Base-by-base conservation (phyloP, 2,329 filamentous ascomycete genomes). In the Magnaporthiopsis rhizophila region DNA sequence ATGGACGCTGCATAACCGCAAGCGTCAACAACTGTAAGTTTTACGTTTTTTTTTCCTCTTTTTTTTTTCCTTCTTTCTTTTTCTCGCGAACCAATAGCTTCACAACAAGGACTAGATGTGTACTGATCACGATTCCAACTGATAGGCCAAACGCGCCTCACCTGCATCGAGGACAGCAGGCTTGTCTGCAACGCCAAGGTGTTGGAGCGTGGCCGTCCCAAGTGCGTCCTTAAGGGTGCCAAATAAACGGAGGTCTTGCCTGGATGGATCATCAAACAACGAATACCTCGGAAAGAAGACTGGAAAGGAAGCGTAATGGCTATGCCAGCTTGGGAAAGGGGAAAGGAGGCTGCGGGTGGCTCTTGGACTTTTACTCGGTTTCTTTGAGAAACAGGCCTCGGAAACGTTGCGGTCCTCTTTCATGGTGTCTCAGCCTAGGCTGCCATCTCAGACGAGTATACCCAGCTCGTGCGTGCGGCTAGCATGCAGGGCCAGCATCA, bases 21-120 rank as follows among this genome's bases (percentile, higher is more conserved):
- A 70, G 69, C n/a, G 67, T 72, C n/a, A 73, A 75, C 68, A 70
- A 71, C 65, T 77, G 74, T 76, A 65, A 67, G 74, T 68, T 7
- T 36, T 36, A 8, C 12, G 6, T 5, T 36, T 2, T 36, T 8
- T 9, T 36, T 36, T 36, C 12, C 1, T 36, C 1, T 36, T 8
- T 9, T 36, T 36, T 36, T 36, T 36, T 5, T 36, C 6, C 12
- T 8, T 9, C 1, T 36, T 9, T 36, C 8, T 7, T 7, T 30
- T 30, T 7, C 6, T 30, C 21, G 21, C 53, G 12, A 15, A 45
- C 6, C 38, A 7, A 18, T 45, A 18, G 38, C 38, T 7, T 45
- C 6, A 7, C 3, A 7, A 18, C 38, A 15, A 45, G 5, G 9
- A 36, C 34, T 8, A 9, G 8, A 36, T 13, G 0, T 13, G 34